Base-by-base conservation (phyloP, 1,284 basidiomycete species). In the Laetiporus sulphureus region DNA sequence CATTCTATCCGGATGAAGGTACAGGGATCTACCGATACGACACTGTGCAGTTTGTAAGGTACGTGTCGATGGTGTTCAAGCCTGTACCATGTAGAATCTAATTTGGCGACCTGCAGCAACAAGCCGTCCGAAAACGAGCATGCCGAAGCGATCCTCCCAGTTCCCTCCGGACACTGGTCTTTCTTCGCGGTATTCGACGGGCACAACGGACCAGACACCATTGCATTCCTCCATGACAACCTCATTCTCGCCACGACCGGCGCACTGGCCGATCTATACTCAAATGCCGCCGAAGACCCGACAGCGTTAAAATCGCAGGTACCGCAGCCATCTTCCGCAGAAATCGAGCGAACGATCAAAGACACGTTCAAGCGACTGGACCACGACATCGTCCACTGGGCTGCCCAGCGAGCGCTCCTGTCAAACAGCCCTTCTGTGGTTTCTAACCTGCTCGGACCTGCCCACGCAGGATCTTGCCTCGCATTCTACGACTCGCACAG, bases 401-500 rank as follows among this genome's bases (percentile, higher is more conserved):
- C 52, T 1, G 38, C 60, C 4, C 45, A 56, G 10, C 24, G 43
- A 5, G 55, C 51, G 12, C 47, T 62, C 32, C 30, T 47, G 5
- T 32, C 52, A 1, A 18, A 38, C 5, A 57, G 57, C 5, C 45
- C 44, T 7, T 24, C 48, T 27, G 44, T 44, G 3, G 55, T 48
- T 5, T 33, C 45, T 3, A 45, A 49, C 13, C 32, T 60, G 5
- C 56, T 64, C 2, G 56, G 51, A 5, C 58, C 53, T 0, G 61
- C 60, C 1, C 54, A 50, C 23, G 52, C 63, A n/a, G 64, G 64
- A 8, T 63, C 65, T 1, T 65, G 63, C 41, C 53, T 75, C 13
- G 61, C 66, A 1, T 61, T 77, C 43, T 77, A 71, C 49, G 72
- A 78, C 45, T 61, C 56, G 5, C 57, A 66, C 35, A 62, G 64